A percentile compares a stretch with the other conserved stretches of the same genome.
Conservation (phyloP, 2,329 filamentous ascomycete species). For the Penicillium frequentans region DNA sequence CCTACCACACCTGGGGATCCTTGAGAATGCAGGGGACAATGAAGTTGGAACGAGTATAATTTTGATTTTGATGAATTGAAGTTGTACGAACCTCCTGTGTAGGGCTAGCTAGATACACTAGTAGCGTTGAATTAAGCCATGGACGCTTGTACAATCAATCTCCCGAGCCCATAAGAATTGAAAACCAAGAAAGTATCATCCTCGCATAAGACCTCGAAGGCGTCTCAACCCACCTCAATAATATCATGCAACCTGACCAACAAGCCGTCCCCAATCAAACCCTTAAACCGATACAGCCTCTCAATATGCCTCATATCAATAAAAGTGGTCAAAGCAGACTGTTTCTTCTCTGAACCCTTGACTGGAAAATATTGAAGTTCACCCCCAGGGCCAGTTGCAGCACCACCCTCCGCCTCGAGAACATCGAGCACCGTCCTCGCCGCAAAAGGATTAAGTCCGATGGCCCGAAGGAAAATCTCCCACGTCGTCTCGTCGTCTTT, state of each 20-base stretch:
- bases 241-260: neutral
- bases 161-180: too few relatives aligned
- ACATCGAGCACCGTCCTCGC: slow-evolving; percentile 61
- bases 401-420: neutral
- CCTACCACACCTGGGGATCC: too few relatives aligned
- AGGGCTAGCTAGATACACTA: too few relatives aligned
- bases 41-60: too few relatives aligned
- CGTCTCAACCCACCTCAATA: neutral
- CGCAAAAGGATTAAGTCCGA: slow-evolving; percentile 70
- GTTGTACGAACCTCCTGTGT: too few relatives aligned
- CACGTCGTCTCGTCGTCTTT: slow-evolving; percentile 62
- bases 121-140: too few relatives aligned
- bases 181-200: neutral
- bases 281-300: neutral
- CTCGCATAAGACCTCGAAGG: neutral
- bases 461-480: slow-evolving; percentile 66
- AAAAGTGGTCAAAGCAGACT: neutral
- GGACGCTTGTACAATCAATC: too few relatives aligned
- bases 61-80: too few relatives aligned
- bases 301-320: neutral
- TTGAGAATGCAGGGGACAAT: too few relatives aligned
- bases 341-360: neutral
- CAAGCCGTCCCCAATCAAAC: neutral
- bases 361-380: neutral
- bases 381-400: neutral